These are phyloP conservation scores for Betula pendula DNA, from an alignment of 306 rosid species.

Conservation along the genomic window DNA sequence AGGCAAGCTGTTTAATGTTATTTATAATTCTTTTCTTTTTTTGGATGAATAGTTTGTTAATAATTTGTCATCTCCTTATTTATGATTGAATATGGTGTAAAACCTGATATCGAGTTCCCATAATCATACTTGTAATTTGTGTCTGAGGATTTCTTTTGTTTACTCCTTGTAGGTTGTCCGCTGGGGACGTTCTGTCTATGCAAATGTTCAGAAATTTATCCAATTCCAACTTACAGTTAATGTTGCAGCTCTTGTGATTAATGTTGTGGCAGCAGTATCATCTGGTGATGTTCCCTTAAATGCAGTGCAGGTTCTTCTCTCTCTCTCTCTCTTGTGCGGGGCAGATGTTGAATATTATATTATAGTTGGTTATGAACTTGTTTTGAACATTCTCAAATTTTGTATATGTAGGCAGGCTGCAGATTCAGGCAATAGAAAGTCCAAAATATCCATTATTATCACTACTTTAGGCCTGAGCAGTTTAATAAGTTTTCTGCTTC, in stretches of 20 bases:
- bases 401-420: slow-evolving; percentile 14
- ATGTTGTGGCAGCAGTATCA: slow-evolving; percentile 87
- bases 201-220: slow-evolving; percentile 96
- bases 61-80: neutral
- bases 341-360: neutral
- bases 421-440: neutral
- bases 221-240: slow-evolving; percentile 98
- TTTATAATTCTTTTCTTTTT: neutral
- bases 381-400: slow-evolving; percentile 21
- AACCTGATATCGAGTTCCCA: neutral
- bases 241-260: slow-evolving; percentile 94
- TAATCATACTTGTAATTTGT: neutral
- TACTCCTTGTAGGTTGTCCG: slow-evolving; percentile 76
- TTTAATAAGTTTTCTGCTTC: neutral
- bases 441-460: neutral
- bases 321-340: slow-evolving; percentile 3
- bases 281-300: slow-evolving; percentile 85
- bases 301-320: slow-evolving; percentile 81
- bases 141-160: slow-evolving; percentile 23
- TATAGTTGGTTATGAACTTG: slow-evolving; percentile 2
- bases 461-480: neutral
- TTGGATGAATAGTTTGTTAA: too few relatives aligned
- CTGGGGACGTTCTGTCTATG: slow-evolving; percentile 99
- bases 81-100: neutral
- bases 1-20: neutral